Conservation (phyloP, 192 early-diverging fungal genomes). For the Entomortierella lignicola region DNA sequence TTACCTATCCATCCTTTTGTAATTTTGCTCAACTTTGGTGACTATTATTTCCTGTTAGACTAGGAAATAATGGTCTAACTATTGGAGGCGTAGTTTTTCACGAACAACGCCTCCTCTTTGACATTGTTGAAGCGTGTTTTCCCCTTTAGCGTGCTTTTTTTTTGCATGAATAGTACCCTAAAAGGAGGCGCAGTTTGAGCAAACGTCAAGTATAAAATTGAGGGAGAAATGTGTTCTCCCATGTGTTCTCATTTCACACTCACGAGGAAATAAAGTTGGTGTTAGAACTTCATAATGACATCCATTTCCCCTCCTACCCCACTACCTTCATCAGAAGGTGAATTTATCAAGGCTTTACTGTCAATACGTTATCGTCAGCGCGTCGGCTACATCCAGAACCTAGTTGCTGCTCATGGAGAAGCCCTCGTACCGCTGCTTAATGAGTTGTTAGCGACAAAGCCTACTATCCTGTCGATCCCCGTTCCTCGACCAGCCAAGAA, state of each 20-base stretch:
- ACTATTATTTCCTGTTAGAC: not conserved
- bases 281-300: not conserved
- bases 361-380: conserved; percentile 23
- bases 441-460: conserved; percentile 20
- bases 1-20: no score
- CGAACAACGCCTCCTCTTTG: no score
- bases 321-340: conserved; percentile 24
- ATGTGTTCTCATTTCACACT: no score
- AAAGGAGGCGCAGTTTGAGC: conserved; percentile 1
- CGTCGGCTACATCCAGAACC: conserved; percentile 8
- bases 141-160: no score
- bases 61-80: no score
- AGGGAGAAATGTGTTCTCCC: no score
- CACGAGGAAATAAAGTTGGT: not conserved
- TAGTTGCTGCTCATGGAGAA: conserved; percentile 7
- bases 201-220: no score
- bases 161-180: no score
- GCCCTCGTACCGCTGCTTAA: conserved; percentile 16
- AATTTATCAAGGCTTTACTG: conserved; percentile 12
- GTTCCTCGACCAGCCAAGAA: conserved; percentile 9
- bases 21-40: no score
- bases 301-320: not conserved
- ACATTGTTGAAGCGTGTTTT: no score
- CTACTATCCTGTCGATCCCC: conserved; percentile 8
- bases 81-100: no score